Base-by-base conservation (phyloP, 306 rosid genomes). In the Canavalia ensiformis region DNA sequence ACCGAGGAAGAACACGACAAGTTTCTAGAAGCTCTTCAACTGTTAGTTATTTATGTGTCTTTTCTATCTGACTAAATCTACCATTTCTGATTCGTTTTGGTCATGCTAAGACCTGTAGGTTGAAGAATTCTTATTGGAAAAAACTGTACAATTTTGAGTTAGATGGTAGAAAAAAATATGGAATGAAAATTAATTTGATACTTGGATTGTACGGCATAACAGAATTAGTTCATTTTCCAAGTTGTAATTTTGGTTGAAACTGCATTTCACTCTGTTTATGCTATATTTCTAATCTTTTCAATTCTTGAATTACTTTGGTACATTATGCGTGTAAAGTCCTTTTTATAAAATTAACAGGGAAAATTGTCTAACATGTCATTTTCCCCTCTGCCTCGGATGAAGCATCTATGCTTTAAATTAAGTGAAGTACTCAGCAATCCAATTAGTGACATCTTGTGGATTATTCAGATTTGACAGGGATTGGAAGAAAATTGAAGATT, bases 401-500 rank as follows among this genome's bases (percentile, higher is more conserved):
- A 44, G 28, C 49, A 12, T 41, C 12, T 42, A 8, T 47, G 68
- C n/a, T 42, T 34, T 72, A 25, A n/a, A 54, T 59, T 3, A 13
- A 50, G 4, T 13, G 46, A 79, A 55, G 30, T 46, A 25, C 67
- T 76, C 56, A 58, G 49, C 68, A 57, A 67, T 56, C 2, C 50
- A 28, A 46, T 59, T 68, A 30, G 70, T 84, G 46, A 65, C 18
- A 37, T 58, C 8, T 42, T 75, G 12, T 37, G 77, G 42, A 29
- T 71, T 55, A 54, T 84, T 77, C 81, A 92, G 98, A 76, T 94
- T 94, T 84, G 98, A 94, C 79, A 92, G 98, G 33, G 98, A 94
- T 88, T 94, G 98, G 98, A 94, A 94, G 87, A 94, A 94, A 70
- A 94, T 94, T 84, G 97, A 94, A 92, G 98, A 94, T 79, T 94